These are phyloP conservation scores for Colletotrichum kahawae DNA, from an alignment of 2,329 filamentous ascomycete genomes.

Conservation along the genomic window DNA sequence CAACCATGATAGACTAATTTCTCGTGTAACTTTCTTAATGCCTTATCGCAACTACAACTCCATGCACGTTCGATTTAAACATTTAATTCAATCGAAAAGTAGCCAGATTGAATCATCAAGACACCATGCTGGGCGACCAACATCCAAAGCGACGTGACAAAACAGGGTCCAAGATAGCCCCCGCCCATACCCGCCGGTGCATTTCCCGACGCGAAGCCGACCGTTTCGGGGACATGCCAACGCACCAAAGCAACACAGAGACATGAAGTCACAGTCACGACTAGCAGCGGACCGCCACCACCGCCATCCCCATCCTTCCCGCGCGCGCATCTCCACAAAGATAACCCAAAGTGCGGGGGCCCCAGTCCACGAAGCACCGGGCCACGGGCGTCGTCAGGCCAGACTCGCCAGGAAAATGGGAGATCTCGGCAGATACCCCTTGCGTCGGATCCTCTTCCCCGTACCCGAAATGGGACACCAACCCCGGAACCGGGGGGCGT, in stretches of 20 bases:
- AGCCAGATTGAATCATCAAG: background rate
- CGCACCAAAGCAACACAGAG: background rate
- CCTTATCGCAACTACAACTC: background rate
- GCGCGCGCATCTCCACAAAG: background rate
- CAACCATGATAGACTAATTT: background rate
- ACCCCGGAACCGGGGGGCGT: background rate
- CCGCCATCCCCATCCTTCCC: background rate
- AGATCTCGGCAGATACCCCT: background rate
- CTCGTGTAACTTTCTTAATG: background rate
- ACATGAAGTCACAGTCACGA: background rate
- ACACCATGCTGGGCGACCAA: background rate
- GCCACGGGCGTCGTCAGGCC: background rate
- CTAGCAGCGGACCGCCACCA: background rate
- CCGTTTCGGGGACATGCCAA: background rate
- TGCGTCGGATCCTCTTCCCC: conserved; percentile 2
- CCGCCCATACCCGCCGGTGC: background rate
- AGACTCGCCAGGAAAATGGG: background rate
- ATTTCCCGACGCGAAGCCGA: background rate
- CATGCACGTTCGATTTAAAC: background rate
- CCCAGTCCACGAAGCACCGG: background rate
- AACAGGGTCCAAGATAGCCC: background rate
- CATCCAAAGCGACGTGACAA: background rate
- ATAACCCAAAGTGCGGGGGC: background rate
- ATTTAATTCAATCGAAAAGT: background rate
- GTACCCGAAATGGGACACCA: background rate